phyloP scores from a whole-genome alignment of 169 alveolate genomes.

The Toxoplasma gondii region DNA sequence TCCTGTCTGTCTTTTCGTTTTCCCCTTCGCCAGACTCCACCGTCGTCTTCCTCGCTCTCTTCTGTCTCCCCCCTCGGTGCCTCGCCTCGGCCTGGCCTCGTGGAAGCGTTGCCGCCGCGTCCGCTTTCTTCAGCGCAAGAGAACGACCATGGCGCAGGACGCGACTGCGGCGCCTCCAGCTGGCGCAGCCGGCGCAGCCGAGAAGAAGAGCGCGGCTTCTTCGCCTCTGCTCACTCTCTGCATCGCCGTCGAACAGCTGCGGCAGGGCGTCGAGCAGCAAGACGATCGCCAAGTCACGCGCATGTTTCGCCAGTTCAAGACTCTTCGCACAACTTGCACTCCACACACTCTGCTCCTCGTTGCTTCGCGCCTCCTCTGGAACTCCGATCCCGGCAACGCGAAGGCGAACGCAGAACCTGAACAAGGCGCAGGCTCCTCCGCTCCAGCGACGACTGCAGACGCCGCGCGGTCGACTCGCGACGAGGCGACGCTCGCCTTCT shows the following conservation, averaged over 20 bases:
- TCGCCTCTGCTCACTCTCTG: constrained; percentile 16
- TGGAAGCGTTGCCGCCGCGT: too few relatives aligned
- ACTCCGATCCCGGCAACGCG: not conserved
- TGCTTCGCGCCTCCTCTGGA: constrained; percentile 24
- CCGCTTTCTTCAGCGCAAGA: too few relatives aligned
- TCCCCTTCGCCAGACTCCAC: not conserved
- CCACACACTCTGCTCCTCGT: not conserved
- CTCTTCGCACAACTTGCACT: not conserved
- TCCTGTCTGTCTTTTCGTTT: not conserved
- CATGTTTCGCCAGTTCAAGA: constrained; percentile 20
- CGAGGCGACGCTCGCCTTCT: constrained; percentile 8
- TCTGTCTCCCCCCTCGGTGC: not conserved
- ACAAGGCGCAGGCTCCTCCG: not conserved
- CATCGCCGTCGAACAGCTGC: constrained; percentile 15
- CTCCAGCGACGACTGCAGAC: not conserved
- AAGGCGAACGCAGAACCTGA: not conserved
- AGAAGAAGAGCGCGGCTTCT: not conserved
- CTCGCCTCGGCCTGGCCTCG: too few relatives aligned
- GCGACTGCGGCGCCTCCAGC: not conserved
- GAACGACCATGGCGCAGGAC: not conserved
- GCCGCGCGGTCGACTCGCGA: not conserved
- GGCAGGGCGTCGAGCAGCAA: constrained; percentile 2
- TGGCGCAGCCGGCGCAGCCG: not conserved
- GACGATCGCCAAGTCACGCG: constrained; percentile 34
- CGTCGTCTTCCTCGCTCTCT: not conserved